Percentiles rank a stretch among this genome's conserved stretches.
Evolutionary conservation across 768 basidiomycete genomes (phyloP).

Genomic region (Termitomyces sp.): DNA sequence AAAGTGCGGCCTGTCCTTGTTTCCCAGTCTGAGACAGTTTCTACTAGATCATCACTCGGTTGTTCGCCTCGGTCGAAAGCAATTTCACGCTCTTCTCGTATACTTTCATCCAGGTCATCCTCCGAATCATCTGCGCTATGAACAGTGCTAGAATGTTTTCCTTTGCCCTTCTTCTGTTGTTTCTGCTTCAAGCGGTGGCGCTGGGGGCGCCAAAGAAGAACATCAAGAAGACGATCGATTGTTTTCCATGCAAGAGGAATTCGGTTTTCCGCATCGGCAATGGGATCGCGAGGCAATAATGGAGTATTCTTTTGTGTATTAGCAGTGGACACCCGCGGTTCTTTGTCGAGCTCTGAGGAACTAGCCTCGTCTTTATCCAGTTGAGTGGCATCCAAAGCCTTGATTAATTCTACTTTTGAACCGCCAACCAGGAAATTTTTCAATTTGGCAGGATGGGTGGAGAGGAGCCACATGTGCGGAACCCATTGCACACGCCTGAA

Average conservation of each 20-base stretch:
- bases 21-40: constrained; percentile 64
- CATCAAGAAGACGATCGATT: constrained; percentile 86
- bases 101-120: constrained; percentile 22
- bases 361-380: constrained; percentile 20
- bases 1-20: constrained; percentile 34
- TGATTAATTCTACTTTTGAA: constrained; percentile 60
- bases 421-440: constrained; percentile 74
- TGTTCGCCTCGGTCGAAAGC: constrained; percentile 59
- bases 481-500: constrained; percentile 86
- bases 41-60: constrained; percentile 46
- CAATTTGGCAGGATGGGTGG: constrained; percentile 59
- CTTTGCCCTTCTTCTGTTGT: constrained; percentile 17
- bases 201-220: constrained; percentile 55
- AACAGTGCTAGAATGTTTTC: constrained; percentile 14
- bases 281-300: constrained; percentile 29
- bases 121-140: constrained; percentile 23
- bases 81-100: constrained; percentile 26
- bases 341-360: constrained; percentile 36
- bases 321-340: constrained; percentile 27
- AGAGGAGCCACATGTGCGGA: constrained; percentile 84
- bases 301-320: constrained; percentile 24
- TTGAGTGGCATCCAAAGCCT: constrained; percentile 29
- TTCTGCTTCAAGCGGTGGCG: constrained; percentile 19
- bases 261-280: constrained; percentile 64
- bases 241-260: constrained; percentile 84